Evolutionary conservation across 441 rosid species (phyloP).

Genomic region (Populus hybrid): DNA sequence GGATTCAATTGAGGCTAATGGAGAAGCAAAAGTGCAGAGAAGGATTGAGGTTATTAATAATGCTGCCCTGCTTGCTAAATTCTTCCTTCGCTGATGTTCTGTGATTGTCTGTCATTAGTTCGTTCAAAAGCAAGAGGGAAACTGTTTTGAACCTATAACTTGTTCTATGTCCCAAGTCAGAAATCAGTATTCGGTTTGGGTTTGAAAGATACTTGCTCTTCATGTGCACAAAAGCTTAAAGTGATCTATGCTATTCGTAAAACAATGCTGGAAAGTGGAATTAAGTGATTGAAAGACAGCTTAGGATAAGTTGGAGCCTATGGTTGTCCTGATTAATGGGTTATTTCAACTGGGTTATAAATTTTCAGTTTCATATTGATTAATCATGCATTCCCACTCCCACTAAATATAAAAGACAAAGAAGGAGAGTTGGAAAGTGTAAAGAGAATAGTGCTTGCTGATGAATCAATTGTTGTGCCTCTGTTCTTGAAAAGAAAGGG

Average conservation of each 20-base stretch:
- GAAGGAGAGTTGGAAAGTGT: not conserved
- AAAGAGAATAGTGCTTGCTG: not conserved
- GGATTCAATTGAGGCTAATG: slow-evolving; percentile 53
- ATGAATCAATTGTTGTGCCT: not conserved
- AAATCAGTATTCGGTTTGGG: not conserved
- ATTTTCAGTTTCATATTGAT: not conserved
- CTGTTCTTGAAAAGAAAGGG: not conserved
- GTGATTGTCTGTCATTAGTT: not conserved
- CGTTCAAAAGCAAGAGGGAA: not conserved
- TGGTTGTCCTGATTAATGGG: not conserved
- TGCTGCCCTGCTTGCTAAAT: not conserved
- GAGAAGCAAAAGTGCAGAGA: slow-evolving; percentile 57
- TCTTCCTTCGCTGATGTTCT: not conserved
- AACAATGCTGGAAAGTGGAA: slow-evolving; percentile 24
- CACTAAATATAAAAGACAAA: not conserved
- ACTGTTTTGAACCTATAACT: not conserved
- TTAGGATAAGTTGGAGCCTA: not conserved
- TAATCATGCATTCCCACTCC: not conserved
- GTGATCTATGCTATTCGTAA: not conserved
- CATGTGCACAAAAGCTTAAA: slow-evolving; percentile 12
- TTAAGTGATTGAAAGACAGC: not conserved
- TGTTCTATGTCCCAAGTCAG: not conserved
- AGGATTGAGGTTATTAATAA: slow-evolving; percentile 41
- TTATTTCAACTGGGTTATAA: not conserved
- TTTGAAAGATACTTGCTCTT: slow-evolving; percentile 4